Evolutionary conservation across 345 rosid species (phyloP).

Genomic region (Citrus unshiu): DNA sequence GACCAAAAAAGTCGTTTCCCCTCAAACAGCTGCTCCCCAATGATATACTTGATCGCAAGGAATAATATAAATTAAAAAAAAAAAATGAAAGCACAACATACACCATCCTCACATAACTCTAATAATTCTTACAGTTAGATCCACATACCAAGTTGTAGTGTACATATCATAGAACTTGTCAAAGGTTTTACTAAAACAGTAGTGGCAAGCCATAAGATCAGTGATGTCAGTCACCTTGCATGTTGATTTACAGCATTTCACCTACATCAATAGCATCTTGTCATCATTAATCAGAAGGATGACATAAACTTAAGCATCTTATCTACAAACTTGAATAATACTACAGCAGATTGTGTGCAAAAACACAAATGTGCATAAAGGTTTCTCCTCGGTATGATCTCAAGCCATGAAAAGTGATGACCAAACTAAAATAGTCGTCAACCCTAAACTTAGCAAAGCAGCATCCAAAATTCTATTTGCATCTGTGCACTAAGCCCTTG

Average conservation of each 20-base stretch:
- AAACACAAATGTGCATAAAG: neutral
- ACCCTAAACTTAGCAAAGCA: neutral
- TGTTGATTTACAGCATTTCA: conserved; percentile 74
- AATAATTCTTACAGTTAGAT: neutral
- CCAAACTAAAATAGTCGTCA: neutral
- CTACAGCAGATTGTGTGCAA: neutral
- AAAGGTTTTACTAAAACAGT: conserved; percentile 63
- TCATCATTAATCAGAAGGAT: neutral
- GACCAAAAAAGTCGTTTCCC: neutral
- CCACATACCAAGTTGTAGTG: conserved; percentile 60
- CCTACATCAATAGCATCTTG: conserved; percentile 29
- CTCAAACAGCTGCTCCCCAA: neutral
- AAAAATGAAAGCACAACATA: neutral
- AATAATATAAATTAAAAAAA: no score
- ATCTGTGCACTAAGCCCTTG: neutral
- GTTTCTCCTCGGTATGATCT: neutral
- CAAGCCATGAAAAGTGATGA: neutral
- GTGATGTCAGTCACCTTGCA: conserved; percentile 59
- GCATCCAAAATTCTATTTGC: neutral
- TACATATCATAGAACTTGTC: conserved; percentile 72
- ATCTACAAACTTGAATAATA: neutral
- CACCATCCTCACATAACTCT: neutral
- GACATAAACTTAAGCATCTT: neutral
- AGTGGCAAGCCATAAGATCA: conserved; percentile 66
- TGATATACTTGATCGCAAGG: neutral